These are phyloP conservation scores for Chloranthus sessilifolius DNA, from an alignment of 164 flowering plant species.

Conservation along the genomic window DNA sequence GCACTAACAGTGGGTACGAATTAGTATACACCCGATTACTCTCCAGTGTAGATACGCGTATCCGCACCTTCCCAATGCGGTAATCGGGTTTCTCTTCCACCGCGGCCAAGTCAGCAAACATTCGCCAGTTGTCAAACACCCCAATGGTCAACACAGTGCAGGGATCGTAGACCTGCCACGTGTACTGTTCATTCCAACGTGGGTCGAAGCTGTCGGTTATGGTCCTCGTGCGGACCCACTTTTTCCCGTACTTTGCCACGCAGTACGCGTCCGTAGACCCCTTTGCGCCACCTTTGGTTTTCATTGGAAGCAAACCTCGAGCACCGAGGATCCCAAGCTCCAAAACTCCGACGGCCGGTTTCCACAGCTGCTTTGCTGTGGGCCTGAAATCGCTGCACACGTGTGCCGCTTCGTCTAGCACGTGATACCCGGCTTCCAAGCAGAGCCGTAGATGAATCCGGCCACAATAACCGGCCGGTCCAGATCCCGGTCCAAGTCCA, in stretches of 20 bases:
- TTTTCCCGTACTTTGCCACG: slow-evolving; percentile 96
- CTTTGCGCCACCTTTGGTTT: slow-evolving; percentile 49
- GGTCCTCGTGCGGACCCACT: slow-evolving; percentile 92
- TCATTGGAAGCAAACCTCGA: slow-evolving; percentile 84
- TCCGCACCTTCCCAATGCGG: slow-evolving; percentile 76
- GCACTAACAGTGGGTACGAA: slow-evolving; percentile 73
- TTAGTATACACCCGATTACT: slow-evolving; percentile 75
- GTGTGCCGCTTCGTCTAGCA: slow-evolving; percentile 94
- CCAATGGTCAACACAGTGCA: slow-evolving; percentile 88
- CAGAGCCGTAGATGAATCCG: slow-evolving; percentile 61
- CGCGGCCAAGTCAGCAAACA: slow-evolving; percentile 44
- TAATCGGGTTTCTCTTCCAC: slow-evolving; percentile 57
- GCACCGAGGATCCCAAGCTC: slow-evolving; percentile 96
- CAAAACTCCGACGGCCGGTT: slow-evolving; percentile 75
- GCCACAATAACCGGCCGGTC: slow-evolving; percentile 36
- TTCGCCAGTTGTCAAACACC: slow-evolving; percentile 92
- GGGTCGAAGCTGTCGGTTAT: slow-evolving; percentile 85
- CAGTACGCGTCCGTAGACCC: slow-evolving; percentile 97
- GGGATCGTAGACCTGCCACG: slow-evolving; percentile 97
- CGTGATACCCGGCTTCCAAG: slow-evolving; percentile 96
- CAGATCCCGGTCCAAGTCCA: slow-evolving; percentile 17
- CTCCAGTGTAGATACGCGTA: slow-evolving; percentile 86
- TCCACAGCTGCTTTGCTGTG: slow-evolving; percentile 94
- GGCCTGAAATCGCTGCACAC: slow-evolving; percentile 90
- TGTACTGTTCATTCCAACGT: slow-evolving; percentile 98